Conservation (phyloP, 192 early-diverging fungal species). For the Haplosporangium gracile region DNA sequence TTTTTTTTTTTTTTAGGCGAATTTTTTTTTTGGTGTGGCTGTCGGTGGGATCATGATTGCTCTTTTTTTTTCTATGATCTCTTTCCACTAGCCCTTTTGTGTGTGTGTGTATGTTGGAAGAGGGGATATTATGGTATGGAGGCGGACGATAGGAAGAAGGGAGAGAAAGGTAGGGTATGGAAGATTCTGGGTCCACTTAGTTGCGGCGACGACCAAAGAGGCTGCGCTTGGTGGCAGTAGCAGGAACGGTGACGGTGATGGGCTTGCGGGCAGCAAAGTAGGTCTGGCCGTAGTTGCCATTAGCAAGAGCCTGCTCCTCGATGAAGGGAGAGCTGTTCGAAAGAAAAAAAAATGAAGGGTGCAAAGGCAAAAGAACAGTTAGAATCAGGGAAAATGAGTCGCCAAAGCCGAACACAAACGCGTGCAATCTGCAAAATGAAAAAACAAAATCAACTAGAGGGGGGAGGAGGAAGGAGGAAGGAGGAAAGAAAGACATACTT, state of each 20-base stretch:
- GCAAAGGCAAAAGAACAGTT: not conserved
- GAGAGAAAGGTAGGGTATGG: not conserved
- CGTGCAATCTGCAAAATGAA: no score
- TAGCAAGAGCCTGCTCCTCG: slow-evolving; percentile 18
- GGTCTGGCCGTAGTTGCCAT: slow-evolving; percentile 35
- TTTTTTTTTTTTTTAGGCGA: not conserved
- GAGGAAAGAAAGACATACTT: not conserved
- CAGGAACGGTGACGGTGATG: slow-evolving; percentile 38
- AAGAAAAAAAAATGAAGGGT: not conserved
- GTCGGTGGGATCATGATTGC: not conserved
- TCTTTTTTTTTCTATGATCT: not conserved
- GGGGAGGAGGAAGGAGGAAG: no score
- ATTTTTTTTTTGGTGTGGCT: not conserved
- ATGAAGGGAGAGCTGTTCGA: slow-evolving; percentile 28
- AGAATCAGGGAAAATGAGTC: not conserved
- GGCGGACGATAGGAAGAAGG: not conserved
- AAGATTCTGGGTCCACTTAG: no score
- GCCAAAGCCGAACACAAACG: no score
- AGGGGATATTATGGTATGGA: not conserved
- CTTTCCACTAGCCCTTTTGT: not conserved
- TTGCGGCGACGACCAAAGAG: slow-evolving; percentile 5
- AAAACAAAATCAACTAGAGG: no score
- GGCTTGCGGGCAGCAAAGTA: slow-evolving; percentile 40
- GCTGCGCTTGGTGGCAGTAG: slow-evolving; percentile 9
- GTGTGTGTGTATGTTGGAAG: not conserved